Conservation (phyloP, 768 basidiomycete species). For the Mycena vulgaris region DNA sequence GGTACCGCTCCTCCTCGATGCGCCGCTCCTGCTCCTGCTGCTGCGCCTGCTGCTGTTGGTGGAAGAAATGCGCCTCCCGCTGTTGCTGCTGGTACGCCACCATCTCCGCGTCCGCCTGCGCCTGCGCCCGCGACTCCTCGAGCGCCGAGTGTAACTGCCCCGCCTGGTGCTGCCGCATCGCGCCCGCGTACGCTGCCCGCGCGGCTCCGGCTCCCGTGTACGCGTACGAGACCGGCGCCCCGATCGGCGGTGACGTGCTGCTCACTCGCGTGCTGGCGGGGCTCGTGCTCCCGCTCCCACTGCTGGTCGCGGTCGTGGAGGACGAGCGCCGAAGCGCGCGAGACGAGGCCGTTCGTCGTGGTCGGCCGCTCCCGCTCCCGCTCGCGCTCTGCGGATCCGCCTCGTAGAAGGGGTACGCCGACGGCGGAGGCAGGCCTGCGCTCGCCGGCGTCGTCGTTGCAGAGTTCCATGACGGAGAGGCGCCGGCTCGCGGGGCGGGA, state of each 20-base stretch:
- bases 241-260: conserved; percentile 32
- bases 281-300: conserved; percentile 39
- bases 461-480: conserved; percentile 91
- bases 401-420: conserved; percentile 52
- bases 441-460: conserved; percentile 73
- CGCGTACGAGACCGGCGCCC: conserved; percentile 18
- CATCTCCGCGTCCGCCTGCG: conserved; percentile 51
- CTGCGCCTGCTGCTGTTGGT: conserved; percentile 40
- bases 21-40: conserved; percentile 45
- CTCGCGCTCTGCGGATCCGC: conserved; percentile 50
- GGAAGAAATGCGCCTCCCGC: conserved; percentile 45
- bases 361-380: conserved; percentile 53
- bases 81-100: conserved; percentile 45
- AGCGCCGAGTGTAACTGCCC: conserved; percentile 51
- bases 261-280: conserved; percentile 34
- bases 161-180: conserved; percentile 61
- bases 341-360: conserved; percentile 63
- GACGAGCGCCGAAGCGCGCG: conserved; percentile 63
- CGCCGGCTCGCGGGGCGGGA: conserved; percentile 85
- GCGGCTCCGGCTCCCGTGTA: conserved; percentile 39
- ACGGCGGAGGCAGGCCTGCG: conserved; percentile 60
- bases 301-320: conserved; percentile 53
- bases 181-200: conserved; percentile 60
- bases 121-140: conserved; percentile 40
- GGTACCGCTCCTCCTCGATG: conserved; percentile 49